phyloP scores from a whole-genome alignment of 1,284 basidiomycete genomes.

The Apiotrichum siamense region DNA sequence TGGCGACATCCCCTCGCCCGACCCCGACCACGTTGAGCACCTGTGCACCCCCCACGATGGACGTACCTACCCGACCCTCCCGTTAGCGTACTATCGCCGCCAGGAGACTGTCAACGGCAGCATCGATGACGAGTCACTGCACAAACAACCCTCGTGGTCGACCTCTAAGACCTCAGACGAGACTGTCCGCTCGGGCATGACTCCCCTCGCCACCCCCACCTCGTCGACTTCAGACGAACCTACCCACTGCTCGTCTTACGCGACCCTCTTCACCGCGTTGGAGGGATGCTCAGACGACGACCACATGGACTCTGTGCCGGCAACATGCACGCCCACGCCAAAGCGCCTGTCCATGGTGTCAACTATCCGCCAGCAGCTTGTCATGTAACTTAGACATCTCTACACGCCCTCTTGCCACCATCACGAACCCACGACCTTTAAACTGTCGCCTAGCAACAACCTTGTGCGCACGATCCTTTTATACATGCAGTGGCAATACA shows the following conservation, averaged over 20 bases:
- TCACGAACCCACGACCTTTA: too few relatives aligned
- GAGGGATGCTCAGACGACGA: neutral
- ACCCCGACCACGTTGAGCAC: conserved; percentile 20
- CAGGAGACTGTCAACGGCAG: neutral
- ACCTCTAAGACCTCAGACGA: conserved; percentile 15
- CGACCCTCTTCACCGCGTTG: neutral
- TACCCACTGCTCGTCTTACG: neutral
- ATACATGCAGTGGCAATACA: too few relatives aligned
- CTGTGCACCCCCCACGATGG: conserved; percentile 15
- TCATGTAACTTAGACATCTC: neutral
- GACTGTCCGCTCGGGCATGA: conserved; percentile 1
- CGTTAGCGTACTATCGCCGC: conserved; percentile 2
- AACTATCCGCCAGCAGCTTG: neutral
- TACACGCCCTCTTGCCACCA: neutral
- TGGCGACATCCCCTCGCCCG: conserved; percentile 13
- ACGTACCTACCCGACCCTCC: conserved; percentile 3
- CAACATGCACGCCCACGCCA: neutral
- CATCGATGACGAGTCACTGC: conserved; percentile 10
- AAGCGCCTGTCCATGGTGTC: neutral
- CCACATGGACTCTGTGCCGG: neutral
- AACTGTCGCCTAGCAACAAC: too few relatives aligned
- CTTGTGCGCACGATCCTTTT: too few relatives aligned
- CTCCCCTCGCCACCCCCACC: conserved; percentile 15
- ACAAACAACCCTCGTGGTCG: conserved; percentile 15
- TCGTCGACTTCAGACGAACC: neutral